Evolutionary conservation across 805 yeast genomes (phyloP).

Genomic region (Candida patagonica): DNA sequence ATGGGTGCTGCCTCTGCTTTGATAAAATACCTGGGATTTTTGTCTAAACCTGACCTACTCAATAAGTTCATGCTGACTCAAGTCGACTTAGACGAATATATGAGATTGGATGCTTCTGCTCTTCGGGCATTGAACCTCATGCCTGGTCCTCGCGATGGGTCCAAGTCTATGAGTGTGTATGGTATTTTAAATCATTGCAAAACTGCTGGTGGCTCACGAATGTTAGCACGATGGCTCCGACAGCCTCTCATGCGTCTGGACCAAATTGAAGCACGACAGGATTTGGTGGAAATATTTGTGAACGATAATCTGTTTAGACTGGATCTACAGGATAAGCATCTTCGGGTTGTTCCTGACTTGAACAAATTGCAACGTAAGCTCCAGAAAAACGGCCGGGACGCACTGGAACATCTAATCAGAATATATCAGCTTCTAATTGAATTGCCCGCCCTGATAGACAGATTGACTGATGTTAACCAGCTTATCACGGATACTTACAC

Average conservation of each 20-base stretch:
- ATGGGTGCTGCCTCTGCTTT: slow-evolving; percentile 61
- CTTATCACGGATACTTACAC: slow-evolving; percentile 48
- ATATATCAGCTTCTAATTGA: slow-evolving; percentile 69
- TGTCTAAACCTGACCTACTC: slow-evolving; percentile 45
- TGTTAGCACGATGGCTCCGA: slow-evolving; percentile 88
- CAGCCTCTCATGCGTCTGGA: slow-evolving; percentile 73
- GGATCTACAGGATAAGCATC: slow-evolving; percentile 53
- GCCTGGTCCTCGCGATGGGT: slow-evolving; percentile 45
- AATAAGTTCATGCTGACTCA: slow-evolving; percentile 45
- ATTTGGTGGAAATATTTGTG: slow-evolving; percentile 64
- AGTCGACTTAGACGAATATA: slow-evolving; percentile 68
- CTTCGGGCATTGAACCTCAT: slow-evolving; percentile 79
- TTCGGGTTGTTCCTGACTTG: slow-evolving; percentile 74
- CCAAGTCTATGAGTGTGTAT: slow-evolving; percentile 54
- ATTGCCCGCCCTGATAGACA: slow-evolving; percentile 54
- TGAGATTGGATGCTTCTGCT: slow-evolving; percentile 89
- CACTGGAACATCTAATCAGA: slow-evolving; percentile 79
- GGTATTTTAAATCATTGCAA: slow-evolving; percentile 85
- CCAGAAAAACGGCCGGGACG: slow-evolving; percentile 32
- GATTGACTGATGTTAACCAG: slow-evolving; percentile 32
- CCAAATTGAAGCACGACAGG: slow-evolving; percentile 59
- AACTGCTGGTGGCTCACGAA: slow-evolving; percentile 78
- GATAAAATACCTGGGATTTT: slow-evolving; percentile 54
- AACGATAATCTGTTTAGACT: slow-evolving; percentile 61
- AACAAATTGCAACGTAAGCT: slow-evolving; percentile 66